These are phyloP conservation scores for Diaporthe humulicola DNA, from an alignment of 2,329 filamentous ascomycete species.

Conservation along the genomic window DNA sequence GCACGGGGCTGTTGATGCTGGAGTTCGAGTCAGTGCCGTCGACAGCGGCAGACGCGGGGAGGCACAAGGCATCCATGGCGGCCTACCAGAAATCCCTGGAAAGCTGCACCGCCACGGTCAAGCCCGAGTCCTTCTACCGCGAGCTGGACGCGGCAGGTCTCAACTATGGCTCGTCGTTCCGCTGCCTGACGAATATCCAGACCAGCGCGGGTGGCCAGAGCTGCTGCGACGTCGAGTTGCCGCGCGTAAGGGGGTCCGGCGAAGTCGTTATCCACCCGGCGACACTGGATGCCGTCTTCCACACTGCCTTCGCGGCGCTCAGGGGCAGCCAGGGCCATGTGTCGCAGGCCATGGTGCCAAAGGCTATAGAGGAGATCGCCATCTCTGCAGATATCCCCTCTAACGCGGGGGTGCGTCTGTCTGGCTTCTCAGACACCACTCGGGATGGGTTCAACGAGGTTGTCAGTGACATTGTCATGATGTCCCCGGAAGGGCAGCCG, in stretches of 20 bases:
- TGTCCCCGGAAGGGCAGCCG: background rate
- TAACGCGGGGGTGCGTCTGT: background rate
- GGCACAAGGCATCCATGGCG: background rate
- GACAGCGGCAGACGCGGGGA: background rate
- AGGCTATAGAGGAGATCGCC: constrained; percentile 31
- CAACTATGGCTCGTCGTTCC: constrained; percentile 26
- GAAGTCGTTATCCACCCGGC: constrained; percentile 12
- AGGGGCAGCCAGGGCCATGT: constrained; percentile 31
- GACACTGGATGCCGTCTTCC: constrained; percentile 18
- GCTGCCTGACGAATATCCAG: background rate
- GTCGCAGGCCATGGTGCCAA: constrained; percentile 37
- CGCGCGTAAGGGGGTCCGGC: background rate
- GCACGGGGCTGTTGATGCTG: background rate
- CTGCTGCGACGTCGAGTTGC: background rate
- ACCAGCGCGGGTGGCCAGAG: background rate
- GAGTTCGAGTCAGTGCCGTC: background rate
- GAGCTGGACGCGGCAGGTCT: constrained; percentile 22
- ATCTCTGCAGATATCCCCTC: constrained; percentile 31
- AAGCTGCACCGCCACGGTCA: background rate
- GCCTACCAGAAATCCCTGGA: background rate
- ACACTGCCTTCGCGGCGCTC: constrained; percentile 2
- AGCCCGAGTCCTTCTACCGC: constrained; percentile 9
- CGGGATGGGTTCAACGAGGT: background rate
- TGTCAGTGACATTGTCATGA: background rate
- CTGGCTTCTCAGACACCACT: background rate